Evolutionary conservation across 768 basidiomycete genomes (phyloP).

Genomic region (Termitomyces sp.): DNA sequence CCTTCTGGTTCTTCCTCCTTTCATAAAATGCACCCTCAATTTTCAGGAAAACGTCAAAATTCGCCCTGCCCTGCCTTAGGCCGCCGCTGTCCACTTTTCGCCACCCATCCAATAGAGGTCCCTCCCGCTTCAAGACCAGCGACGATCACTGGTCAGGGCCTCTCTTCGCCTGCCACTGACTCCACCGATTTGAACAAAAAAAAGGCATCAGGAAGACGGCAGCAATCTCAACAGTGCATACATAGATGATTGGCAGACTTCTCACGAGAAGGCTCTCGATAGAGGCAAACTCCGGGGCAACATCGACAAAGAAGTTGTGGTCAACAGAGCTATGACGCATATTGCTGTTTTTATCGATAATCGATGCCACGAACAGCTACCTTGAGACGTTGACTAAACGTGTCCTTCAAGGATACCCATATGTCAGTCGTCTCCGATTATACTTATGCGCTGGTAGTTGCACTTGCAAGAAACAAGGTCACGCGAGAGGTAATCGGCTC

Average conservation of each 20-base stretch:
- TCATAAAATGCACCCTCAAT: not conserved
- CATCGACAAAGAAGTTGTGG: not conserved
- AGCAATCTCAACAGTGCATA: not conserved
- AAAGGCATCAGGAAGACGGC: not conserved
- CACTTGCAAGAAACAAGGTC: not conserved
- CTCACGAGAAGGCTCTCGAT: not conserved
- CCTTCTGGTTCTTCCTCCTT: conserved; percentile 1
- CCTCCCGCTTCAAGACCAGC: not conserved
- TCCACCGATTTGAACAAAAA: not conserved
- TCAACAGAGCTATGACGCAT: not conserved
- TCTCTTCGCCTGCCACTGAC: no score
- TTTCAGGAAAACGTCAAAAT: not conserved
- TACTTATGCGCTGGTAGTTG: not conserved
- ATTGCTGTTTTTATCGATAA: not conserved
- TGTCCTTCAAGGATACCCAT: not conserved
- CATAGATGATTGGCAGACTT: not conserved
- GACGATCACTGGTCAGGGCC: not conserved
- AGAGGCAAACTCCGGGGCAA: not conserved
- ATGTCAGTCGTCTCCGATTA: not conserved
- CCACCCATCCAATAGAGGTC: not conserved
- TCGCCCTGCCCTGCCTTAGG: not conserved
- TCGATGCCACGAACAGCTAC: not conserved
- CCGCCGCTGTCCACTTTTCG: not conserved
- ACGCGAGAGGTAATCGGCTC: not conserved
- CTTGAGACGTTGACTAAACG: not conserved